phyloP scores from a whole-genome alignment of 352 stramenopile genomes.

The Lagenidium sp. region DNA sequence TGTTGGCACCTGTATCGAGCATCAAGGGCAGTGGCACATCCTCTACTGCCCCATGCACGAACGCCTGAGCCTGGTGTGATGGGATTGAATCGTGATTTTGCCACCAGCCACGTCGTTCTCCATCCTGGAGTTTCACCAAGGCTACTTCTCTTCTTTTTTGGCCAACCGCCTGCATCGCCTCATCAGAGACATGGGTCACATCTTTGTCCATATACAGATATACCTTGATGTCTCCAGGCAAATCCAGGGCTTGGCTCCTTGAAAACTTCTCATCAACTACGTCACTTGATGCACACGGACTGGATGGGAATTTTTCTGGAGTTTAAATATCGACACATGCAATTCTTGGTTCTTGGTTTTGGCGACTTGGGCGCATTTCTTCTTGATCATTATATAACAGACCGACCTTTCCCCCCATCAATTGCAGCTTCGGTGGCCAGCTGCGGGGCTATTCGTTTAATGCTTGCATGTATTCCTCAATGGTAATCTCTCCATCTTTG shows the following conservation, averaged over 20 bases:
- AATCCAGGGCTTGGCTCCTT: not conserved
- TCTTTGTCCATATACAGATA: not conserved
- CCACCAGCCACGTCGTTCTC: conserved; percentile 4
- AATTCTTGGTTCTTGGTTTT: not conserved
- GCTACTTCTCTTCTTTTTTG: not conserved
- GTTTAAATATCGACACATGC: not conserved
- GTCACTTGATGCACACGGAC: too few relatives aligned
- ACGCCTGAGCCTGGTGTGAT: conserved; percentile 3
- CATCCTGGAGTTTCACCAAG: not conserved
- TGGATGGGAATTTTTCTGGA: not conserved
- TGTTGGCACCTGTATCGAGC: conserved; percentile 11
- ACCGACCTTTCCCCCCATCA: not conserved
- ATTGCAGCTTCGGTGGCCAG: not conserved
- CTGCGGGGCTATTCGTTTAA: conserved; percentile 1
- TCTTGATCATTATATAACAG: not conserved
- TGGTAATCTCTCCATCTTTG: not conserved
- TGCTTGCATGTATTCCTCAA: too few relatives aligned
- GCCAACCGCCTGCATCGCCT: not conserved
- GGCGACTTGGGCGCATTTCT: not conserved
- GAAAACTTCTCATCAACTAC: not conserved
- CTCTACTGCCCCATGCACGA: conserved; percentile 6
- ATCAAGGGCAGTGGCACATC: conserved; percentile 7
- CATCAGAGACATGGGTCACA: not conserved
- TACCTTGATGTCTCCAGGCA: not conserved
- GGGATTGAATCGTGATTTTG: conserved; percentile 1